Conservation (phyloP, 139 green algal genomes). For the Trebouxia sp. region DNA sequence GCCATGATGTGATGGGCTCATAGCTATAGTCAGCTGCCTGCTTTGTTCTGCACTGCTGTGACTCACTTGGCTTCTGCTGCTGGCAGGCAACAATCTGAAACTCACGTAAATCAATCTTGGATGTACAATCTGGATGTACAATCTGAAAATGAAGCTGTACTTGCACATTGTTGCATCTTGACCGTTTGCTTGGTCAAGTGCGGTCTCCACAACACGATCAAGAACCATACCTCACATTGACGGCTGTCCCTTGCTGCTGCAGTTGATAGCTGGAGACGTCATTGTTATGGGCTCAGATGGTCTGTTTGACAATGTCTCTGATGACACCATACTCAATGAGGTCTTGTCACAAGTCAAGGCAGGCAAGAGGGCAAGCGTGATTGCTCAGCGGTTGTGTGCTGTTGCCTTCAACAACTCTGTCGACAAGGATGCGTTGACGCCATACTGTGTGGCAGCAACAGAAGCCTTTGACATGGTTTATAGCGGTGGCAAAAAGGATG, state of each 20-base stretch:
- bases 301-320: constrained; percentile 89
- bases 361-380: constrained; percentile 20
- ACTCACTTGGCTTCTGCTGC: too few relatives aligned
- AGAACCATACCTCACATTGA: too few relatives aligned
- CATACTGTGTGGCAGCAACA: constrained; percentile 80
- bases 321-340: constrained; percentile 65
- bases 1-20: too few relatives aligned
- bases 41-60: too few relatives aligned
- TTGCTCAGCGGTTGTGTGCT: constrained; percentile 61
- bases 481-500: constrained; percentile 78
- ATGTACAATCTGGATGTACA: too few relatives aligned
- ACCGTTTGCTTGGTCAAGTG: too few relatives aligned
- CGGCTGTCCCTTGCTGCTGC: neutral
- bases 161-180: too few relatives aligned
- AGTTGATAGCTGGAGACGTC: constrained; percentile 70
- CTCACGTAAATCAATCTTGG: too few relatives aligned
- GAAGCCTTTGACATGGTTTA: constrained; percentile 94
- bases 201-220: too few relatives aligned
- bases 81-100: too few relatives aligned
- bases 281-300: constrained; percentile 89
- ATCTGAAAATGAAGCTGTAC: too few relatives aligned
- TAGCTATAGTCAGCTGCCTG: too few relatives aligned
- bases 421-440: constrained; percentile 73
- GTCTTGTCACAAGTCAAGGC: constrained; percentile 40
- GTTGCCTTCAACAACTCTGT: constrained; percentile 71